phyloP scores from a whole-genome alignment of 1,139 yeast genomes.

The Hansenula sp. region DNA sequence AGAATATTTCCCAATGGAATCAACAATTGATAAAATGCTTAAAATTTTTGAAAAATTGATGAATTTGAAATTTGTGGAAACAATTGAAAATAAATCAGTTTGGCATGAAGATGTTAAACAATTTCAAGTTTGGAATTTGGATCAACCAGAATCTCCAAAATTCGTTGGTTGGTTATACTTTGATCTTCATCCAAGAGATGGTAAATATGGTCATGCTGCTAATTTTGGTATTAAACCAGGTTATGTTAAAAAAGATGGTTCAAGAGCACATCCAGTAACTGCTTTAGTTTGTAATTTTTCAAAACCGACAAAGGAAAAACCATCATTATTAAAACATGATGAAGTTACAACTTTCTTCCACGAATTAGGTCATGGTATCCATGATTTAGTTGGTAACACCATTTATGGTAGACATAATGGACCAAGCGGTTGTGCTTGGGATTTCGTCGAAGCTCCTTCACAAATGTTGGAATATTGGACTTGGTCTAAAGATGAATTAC shows the following conservation, averaged over 20 bases:
- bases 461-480: slow-evolving; percentile 90
- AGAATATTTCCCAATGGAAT: slow-evolving; percentile 73
- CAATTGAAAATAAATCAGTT: slow-evolving; percentile 33
- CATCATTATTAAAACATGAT: slow-evolving; percentile 70
- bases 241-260: slow-evolving; percentile 40
- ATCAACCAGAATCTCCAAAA: slow-evolving; percentile 39
- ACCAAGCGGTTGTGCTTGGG: slow-evolving; percentile 66
- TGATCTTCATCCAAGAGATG: slow-evolving; percentile 81
- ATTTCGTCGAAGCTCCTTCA: slow-evolving; percentile 87
- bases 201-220: slow-evolving; percentile 87
- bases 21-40: slow-evolving; percentile 65
- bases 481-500: slow-evolving; percentile 65
- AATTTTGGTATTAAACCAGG: slow-evolving; percentile 72
- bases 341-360: slow-evolving; percentile 87
- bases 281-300: slow-evolving; percentile 84
- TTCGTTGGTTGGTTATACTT: slow-evolving; percentile 78
- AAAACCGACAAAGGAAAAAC: slow-evolving; percentile 65
- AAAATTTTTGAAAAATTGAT: slow-evolving; percentile 64
- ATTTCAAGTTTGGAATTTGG: slow-evolving; percentile 67
- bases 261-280: slow-evolving; percentile 63
- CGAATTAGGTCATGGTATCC: slow-evolving; percentile 88
- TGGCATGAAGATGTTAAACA: slow-evolving; percentile 84
- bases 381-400: slow-evolving; percentile 66
- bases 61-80: slow-evolving; percentile 59
- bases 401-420: slow-evolving; percentile 68